phyloP scores from a whole-genome alignment of 495 filamentous ascomycete genomes.

The Penicillium parvum region DNA sequence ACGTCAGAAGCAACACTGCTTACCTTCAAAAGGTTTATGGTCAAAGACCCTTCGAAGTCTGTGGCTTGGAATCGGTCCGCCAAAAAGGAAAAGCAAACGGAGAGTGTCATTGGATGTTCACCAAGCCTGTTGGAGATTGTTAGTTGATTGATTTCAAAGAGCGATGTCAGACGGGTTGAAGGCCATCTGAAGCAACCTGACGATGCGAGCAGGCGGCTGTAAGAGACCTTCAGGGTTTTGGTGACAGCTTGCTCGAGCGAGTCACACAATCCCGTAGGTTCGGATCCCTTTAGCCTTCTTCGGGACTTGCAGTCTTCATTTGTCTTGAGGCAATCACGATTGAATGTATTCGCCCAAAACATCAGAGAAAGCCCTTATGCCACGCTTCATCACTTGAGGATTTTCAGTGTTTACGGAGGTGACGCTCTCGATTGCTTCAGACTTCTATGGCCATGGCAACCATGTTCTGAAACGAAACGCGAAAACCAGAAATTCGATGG shows the following conservation, averaged over 20 bases:
- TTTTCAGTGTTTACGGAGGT: slow-evolving; percentile 34
- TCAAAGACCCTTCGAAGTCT: slow-evolving; percentile 60
- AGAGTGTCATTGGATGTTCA: slow-evolving; percentile 52
- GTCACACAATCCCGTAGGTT: too few relatives aligned
- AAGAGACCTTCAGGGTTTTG: too few relatives aligned
- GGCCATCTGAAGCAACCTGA: not conserved
- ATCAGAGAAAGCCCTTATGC: slow-evolving; percentile 19
- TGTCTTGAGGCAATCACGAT: not conserved
- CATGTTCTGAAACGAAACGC: slow-evolving; percentile 13
- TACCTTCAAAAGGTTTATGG: slow-evolving; percentile 60
- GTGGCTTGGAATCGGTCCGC: slow-evolving; percentile 60
- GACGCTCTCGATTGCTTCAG: slow-evolving; percentile 33
- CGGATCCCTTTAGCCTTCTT: too few relatives aligned
- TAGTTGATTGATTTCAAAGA: slow-evolving; percentile 20
- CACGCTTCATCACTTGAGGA: slow-evolving; percentile 22
- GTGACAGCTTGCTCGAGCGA: too few relatives aligned
- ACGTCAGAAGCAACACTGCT: slow-evolving; percentile 3
- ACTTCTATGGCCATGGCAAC: slow-evolving; percentile 31
- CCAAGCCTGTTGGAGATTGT: slow-evolving; percentile 44
- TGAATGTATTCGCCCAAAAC: slow-evolving; percentile 4
- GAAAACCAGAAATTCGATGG: slow-evolving; percentile 6
- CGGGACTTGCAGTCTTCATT: not conserved
- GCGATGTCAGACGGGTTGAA: not conserved
- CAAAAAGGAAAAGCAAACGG: slow-evolving; percentile 59
- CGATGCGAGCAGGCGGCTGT: too few relatives aligned